Evolutionary conservation across 2,329 filamentous ascomycete species (phyloP), one percentile per base, ranked within the genome.

Genomic region (Epichloe amarillans): DNA sequence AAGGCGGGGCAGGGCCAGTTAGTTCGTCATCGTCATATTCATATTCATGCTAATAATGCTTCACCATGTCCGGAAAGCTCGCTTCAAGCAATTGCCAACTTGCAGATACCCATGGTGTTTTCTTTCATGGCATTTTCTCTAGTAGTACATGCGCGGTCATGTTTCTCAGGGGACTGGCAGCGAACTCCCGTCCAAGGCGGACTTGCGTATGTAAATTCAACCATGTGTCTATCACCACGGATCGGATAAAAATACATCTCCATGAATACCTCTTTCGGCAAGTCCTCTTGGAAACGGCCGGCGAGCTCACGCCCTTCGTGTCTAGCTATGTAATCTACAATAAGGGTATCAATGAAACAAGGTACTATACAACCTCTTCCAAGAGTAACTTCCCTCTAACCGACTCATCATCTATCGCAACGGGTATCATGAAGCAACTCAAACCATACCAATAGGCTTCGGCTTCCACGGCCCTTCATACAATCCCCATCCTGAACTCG

Each of bases 381-480:
- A 23, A 42, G 17, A 19, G 3, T 6, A 45, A 26, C 42, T 45
- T 30, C 21, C 36, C 36, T 38, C 36, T 38, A 1, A 14, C 36
- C 30, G 3, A 33, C 19, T 43, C 41, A 30, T 30, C 15, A 26
- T 19, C 17, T 14, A 44, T 44, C 15, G 23, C n/a, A 19, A 15
- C 40, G 26, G 40, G 48, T 23, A 17, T 21, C 15, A 42, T 2
- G 11, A 17, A 14, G 15, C 33, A 43, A 52, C 7, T 52, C 26
- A 80, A 8, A 74, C 69, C 49, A 75, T 66, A 5, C 79, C 79
- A 56, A 82, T 81, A 0, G 79, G 78, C 57, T 74, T 78, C 10
- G 77, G 70, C 52, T 71, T 72, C 79, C 79, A 82, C 2, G 66
- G 60, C 7, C 75, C 76, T 46, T 74, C 64, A 55, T 73, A 76